phyloP scores from a whole-genome alignment of 78 protist genomes.

The Polysphondylium violaceum region DNA sequence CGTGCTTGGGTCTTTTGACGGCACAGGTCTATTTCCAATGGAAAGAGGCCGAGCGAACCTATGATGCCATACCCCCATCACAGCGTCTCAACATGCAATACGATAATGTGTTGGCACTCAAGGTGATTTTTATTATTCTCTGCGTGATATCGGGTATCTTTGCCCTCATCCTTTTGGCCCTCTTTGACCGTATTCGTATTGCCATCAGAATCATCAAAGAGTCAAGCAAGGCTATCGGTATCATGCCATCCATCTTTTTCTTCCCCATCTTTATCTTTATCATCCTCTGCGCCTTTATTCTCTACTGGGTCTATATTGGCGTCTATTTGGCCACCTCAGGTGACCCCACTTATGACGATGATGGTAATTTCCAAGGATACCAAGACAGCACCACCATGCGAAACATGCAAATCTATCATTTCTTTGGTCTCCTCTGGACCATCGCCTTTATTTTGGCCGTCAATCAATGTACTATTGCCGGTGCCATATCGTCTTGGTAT shows the following conservation, averaged over 20 bases:
- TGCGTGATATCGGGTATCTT: conserved; percentile 54
- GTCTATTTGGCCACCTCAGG: conserved; percentile 61
- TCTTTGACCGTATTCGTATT: conserved; percentile 56
- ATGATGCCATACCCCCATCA: conserved; percentile 2
- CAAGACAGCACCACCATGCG: background rate
- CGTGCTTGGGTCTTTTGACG: conserved; percentile 21
- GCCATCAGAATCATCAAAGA: conserved; percentile 88
- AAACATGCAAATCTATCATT: conserved; percentile 72
- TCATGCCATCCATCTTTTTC: conserved; percentile 84
- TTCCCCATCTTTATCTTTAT: conserved; percentile 81
- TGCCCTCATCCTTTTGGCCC: conserved; percentile 45
- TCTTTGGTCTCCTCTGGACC: conserved; percentile 92
- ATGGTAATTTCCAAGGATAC: conserved; percentile 29
- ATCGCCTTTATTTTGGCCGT: conserved; percentile 82
- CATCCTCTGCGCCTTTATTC: conserved; percentile 33
- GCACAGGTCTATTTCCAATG: conserved; percentile 60
- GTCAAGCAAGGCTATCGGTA: conserved; percentile 76
- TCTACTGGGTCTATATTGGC: conserved; percentile 78
- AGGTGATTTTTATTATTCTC: conserved; percentile 53
- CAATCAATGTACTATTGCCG: conserved; percentile 85
- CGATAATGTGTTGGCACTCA: conserved; percentile 49
- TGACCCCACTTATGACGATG: background rate
- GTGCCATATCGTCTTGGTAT: conserved; percentile 89
- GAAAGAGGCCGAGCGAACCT: conserved; percentile 9
- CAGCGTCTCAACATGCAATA: conserved; percentile 36